Conservation (phyloP, 192 early-diverging fungal species). For the Phlyctochytrium bullatum region DNA sequence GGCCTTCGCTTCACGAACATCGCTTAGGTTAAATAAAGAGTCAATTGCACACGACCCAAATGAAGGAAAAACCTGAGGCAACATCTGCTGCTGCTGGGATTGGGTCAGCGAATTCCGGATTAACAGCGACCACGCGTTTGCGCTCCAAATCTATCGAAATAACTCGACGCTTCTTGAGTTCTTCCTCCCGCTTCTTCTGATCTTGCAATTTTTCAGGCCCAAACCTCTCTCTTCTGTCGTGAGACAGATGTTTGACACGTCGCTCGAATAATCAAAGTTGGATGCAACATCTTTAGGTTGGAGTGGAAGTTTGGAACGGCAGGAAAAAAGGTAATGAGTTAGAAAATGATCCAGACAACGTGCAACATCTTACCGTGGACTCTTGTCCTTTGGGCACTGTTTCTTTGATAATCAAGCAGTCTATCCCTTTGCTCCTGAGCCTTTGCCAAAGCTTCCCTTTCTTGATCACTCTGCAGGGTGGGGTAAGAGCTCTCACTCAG, state of each 20-base stretch:
- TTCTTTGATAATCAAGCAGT: slow-evolving; percentile 43
- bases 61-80: background rate
- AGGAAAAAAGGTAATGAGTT: background rate
- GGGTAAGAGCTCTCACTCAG: slow-evolving; percentile 25
- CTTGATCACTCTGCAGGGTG: slow-evolving; percentile 32
- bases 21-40: background rate
- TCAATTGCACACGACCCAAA: background rate
- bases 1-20: background rate
- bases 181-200: slow-evolving; percentile 34
- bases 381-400: slow-evolving; percentile 39
- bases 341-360: background rate
- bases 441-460: slow-evolving; percentile 18
- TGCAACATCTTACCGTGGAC: slow-evolving; percentile 40
- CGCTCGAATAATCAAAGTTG: slow-evolving; percentile 41
- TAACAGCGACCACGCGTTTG: slow-evolving; percentile 9
- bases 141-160: slow-evolving; percentile 44
- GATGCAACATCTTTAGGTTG: slow-evolving; percentile 35
- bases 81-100: background rate
- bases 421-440: slow-evolving; percentile 40
- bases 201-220: slow-evolving; percentile 39
- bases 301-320: background rate
- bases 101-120: background rate
- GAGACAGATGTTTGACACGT: slow-evolving; percentile 43
- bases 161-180: slow-evolving; percentile 38
- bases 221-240: slow-evolving; percentile 44